These are phyloP conservation scores for Polychytrium aggregatum DNA, from an alignment of 192 early-diverging fungal species.

Conservation along the genomic window DNA sequence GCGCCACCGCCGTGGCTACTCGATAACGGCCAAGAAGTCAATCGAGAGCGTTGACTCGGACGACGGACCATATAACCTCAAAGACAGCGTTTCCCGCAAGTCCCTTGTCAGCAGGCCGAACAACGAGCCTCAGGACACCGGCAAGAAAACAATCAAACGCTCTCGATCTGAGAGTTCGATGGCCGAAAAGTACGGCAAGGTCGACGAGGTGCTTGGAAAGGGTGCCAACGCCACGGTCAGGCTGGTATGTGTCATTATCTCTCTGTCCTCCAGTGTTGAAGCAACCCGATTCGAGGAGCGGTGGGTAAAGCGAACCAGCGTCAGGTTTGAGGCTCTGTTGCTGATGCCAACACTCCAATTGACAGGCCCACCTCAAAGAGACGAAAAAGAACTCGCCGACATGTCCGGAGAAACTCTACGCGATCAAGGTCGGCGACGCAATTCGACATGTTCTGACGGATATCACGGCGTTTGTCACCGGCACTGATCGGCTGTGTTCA, in stretches of 20 bases:
- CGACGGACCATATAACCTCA: no score
- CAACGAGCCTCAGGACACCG: slow-evolving; percentile 3
- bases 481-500: no score
- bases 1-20: no score
- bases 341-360: neutral
- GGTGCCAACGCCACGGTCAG: slow-evolving; percentile 39
- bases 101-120: no score
- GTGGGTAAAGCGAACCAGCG: neutral
- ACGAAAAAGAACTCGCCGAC: no score
- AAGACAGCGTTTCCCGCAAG: no score
- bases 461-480: no score
- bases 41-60: no score
- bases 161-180: slow-evolving; percentile 24
- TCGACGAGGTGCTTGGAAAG: slow-evolving; percentile 28
- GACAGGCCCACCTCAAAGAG: slow-evolving; percentile 22
- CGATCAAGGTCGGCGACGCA: no score
- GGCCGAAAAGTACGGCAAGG: slow-evolving; percentile 40
- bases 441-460: no score
- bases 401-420: slow-evolving; percentile 51
- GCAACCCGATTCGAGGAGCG: slow-evolving; percentile 7
- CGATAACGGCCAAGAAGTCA: no score
- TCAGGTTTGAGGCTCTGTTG: neutral
- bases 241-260: slow-evolving; percentile 15
- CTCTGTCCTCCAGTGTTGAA: neutral
- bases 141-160: slow-evolving; percentile 3